phyloP scores from a whole-genome alignment of 2,329 filamentous ascomycete species.

The Graphiopsis chlorocephala region DNA sequence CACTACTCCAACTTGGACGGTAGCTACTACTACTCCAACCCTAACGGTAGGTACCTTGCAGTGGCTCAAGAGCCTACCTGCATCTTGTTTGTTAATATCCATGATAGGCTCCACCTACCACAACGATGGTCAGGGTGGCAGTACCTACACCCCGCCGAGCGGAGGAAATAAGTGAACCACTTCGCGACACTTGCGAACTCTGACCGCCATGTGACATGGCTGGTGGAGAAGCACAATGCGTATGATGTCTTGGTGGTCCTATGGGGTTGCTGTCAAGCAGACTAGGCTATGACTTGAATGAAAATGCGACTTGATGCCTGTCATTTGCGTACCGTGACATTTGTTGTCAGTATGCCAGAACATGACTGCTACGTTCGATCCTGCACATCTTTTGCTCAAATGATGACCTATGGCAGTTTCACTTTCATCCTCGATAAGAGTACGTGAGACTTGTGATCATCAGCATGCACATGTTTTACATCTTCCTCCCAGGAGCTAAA shows the following conservation, averaged over 20 bases:
- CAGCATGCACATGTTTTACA: neutral
- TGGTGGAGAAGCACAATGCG: neutral
- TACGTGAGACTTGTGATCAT: neutral
- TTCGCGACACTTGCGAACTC: neutral
- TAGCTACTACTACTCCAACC: constrained; percentile 67
- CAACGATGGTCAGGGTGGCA: constrained; percentile 57
- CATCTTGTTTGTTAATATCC: neutral
- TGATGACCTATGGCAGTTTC: neutral
- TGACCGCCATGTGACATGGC: neutral
- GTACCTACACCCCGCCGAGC: constrained; percentile 54
- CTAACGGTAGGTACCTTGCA: neutral
- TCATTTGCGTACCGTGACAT: neutral
- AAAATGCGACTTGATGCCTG: neutral
- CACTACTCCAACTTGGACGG: constrained; percentile 65
- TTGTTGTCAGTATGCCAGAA: neutral
- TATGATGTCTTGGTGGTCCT: neutral
- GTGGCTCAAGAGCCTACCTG: neutral
- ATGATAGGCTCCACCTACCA: constrained; percentile 63
- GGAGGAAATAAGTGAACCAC: neutral
- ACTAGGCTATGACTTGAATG: neutral
- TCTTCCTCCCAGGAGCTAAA: neutral
- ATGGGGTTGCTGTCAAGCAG: neutral
- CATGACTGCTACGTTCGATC: neutral
- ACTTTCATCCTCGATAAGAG: too few relatives aligned
- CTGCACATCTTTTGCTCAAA: neutral